A percentile compares a stretch with the other conserved stretches of the same genome.
Conservation (phyloP, 2,329 filamentous ascomycete species). For the Xylaria sp. region DNA sequence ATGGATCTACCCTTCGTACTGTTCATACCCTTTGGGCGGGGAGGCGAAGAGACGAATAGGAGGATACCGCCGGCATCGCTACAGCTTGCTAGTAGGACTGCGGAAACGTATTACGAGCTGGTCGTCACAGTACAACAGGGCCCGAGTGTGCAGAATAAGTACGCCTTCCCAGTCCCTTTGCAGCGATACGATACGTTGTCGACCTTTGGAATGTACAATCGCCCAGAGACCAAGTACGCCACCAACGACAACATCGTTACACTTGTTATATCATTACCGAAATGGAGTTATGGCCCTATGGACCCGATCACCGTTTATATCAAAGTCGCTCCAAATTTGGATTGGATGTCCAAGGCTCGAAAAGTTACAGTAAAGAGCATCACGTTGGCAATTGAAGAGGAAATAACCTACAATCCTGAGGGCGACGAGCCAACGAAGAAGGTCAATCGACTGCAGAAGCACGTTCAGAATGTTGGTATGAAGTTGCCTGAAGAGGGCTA, state of each 20-base stretch:
- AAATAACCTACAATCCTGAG: conserved; percentile 98
- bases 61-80: conserved; percentile 92
- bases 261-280: conserved; percentile 88
- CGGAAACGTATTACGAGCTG: conserved; percentile 96
- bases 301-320: conserved; percentile 98
- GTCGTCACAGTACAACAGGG: conserved; percentile 96
- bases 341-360: conserved; percentile 90
- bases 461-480: conserved; percentile 81
- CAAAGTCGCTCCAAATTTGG: conserved; percentile 89
- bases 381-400: conserved; percentile 93
- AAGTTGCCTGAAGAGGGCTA: conserved; percentile 93
- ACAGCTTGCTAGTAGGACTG: conserved; percentile 90
- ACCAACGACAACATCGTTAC: conserved; percentile 92
- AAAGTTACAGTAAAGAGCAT: conserved; percentile 95
- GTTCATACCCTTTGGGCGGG: conserved; percentile 94
- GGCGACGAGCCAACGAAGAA: conserved; percentile 95
- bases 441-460: conserved; percentile 85
- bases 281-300: conserved; percentile 95
- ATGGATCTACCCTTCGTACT: conserved; percentile 99
- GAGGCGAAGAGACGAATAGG: conserved; percentile 88
- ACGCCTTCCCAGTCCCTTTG: conserved; percentile 89
- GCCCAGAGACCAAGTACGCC: conserved; percentile 86
- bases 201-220: conserved; percentile 99
- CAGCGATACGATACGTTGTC: conserved; percentile 95
- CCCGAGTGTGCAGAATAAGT: conserved; percentile 86